Conservation (phyloP, 2,329 filamentous ascomycete species). For the Pseudopithomyces chartarum region DNA sequence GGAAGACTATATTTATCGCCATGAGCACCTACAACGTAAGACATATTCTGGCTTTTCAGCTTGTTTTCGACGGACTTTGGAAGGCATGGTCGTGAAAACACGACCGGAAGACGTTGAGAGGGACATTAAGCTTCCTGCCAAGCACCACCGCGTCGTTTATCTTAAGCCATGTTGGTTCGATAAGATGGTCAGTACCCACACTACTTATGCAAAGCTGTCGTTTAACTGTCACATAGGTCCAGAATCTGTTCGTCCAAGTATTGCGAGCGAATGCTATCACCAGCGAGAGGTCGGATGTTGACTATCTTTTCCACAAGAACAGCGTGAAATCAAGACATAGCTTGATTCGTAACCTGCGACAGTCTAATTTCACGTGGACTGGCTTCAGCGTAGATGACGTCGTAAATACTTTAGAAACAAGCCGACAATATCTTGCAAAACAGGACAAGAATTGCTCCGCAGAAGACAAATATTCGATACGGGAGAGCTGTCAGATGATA, state of each 20-base stretch:
- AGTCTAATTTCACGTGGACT: slow-evolving; percentile 85
- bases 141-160: slow-evolving; percentile 73
- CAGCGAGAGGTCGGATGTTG: slow-evolving; percentile 79
- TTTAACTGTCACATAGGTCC: slow-evolving; percentile 60
- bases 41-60: slow-evolving; percentile 61
- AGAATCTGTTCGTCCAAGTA: slow-evolving; percentile 81
- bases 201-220: neutral
- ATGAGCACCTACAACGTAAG: slow-evolving; percentile 54
- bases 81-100: slow-evolving; percentile 82
- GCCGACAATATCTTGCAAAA: slow-evolving; percentile 69
- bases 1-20: slow-evolving; percentile 69
- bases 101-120: slow-evolving; percentile 70
- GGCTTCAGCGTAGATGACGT: slow-evolving; percentile 73
- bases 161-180: slow-evolving; percentile 86
- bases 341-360: slow-evolving; percentile 77
- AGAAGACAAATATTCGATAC: slow-evolving; percentile 66
- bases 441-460: slow-evolving; percentile 62
- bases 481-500: slow-evolving; percentile 69
- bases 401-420: slow-evolving; percentile 66
- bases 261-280: slow-evolving; percentile 87
- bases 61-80: slow-evolving; percentile 71
- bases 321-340: slow-evolving; percentile 70
- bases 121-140: slow-evolving; percentile 69
- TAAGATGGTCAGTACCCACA: slow-evolving; percentile 47
- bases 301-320: slow-evolving; percentile 85